Conservation (phyloP, 1,284 basidiomycete species). For the Trichosporon sp. region DNA sequence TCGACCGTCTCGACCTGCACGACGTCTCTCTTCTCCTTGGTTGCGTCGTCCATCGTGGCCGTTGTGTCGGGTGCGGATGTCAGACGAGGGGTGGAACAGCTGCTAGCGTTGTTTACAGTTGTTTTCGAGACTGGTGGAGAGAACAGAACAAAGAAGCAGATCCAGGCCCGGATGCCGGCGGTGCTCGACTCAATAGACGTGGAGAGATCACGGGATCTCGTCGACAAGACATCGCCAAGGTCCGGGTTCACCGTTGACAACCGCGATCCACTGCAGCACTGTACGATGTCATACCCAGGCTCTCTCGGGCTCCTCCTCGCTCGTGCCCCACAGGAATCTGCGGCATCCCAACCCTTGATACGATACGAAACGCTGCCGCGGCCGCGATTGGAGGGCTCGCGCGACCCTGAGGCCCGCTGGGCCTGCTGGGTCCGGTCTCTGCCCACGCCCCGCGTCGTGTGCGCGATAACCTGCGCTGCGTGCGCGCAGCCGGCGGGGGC, state of each 20-base stretch:
- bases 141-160: not conserved
- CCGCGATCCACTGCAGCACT: not conserved
- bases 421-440: not conserved
- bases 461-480: not conserved
- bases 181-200: not conserved
- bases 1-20: constrained; percentile 4
- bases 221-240: not conserved
- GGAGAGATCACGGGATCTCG: not conserved
- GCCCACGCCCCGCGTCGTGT: not conserved
- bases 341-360: not conserved
- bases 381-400: not conserved
- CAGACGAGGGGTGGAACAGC: too few species aligned
- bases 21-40: not conserved
- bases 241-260: not conserved
- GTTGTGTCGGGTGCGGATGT: not conserved
- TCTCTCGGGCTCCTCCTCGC: too few species aligned
- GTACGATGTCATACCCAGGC: not conserved
- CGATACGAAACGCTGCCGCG: not conserved
- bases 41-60: not conserved
- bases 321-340: not conserved
- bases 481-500: not conserved
- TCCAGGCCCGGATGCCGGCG: not conserved
- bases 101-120: not conserved
- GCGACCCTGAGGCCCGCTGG: not conserved
- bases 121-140: not conserved